Percentiles rank a stretch among this genome's conserved stretches.
These are phyloP conservation scores for Novymonas esmeraldas DNA, from an alignment of 208 protist genomes.

Conservation along the genomic window DNA sequence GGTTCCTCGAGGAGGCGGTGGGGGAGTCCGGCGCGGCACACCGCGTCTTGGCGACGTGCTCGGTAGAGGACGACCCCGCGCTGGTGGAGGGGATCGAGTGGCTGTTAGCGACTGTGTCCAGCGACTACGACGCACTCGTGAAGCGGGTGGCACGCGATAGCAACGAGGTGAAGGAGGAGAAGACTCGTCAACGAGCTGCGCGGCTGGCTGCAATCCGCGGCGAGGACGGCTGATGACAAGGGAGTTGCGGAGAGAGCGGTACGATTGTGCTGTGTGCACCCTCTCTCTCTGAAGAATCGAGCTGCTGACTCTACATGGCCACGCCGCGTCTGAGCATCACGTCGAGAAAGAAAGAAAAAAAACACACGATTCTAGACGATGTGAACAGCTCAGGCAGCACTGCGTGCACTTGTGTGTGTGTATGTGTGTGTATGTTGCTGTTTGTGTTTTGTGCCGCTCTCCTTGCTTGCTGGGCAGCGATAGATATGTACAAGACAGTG, in stretches of 20 bases:
- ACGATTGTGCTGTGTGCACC: too few species aligned
- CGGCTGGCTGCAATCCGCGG: slow-evolving; percentile 54
- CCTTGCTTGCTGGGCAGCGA: neutral
- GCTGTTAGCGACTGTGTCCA: slow-evolving; percentile 71
- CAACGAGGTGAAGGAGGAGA: slow-evolving; percentile 67
- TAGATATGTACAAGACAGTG: neutral
- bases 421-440: neutral
- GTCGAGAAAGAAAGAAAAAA: too few species aligned
- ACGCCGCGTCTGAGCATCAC: too few species aligned
- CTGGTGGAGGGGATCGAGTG: slow-evolving; percentile 87
- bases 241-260: too few species aligned
- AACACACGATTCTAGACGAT: too few species aligned
- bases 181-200: slow-evolving; percentile 66
- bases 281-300: too few species aligned
- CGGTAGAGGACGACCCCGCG: slow-evolving; percentile 73
- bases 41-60: slow-evolving; percentile 75
- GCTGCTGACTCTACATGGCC: too few species aligned
- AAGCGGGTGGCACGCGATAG: slow-evolving; percentile 66
- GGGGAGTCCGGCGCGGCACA: slow-evolving; percentile 36
- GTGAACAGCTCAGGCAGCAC: too few species aligned
- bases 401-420: slow-evolving; percentile 12
- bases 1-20: slow-evolving; percentile 62
- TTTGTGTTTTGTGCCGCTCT: neutral
- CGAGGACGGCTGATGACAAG: slow-evolving; percentile 19
- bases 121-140: slow-evolving; percentile 61